Evolutionary conservation across 768 basidiomycete species (phyloP), one percentile per base, ranked within the genome.

Genomic region (Lactifluus subvellereus): DNA sequence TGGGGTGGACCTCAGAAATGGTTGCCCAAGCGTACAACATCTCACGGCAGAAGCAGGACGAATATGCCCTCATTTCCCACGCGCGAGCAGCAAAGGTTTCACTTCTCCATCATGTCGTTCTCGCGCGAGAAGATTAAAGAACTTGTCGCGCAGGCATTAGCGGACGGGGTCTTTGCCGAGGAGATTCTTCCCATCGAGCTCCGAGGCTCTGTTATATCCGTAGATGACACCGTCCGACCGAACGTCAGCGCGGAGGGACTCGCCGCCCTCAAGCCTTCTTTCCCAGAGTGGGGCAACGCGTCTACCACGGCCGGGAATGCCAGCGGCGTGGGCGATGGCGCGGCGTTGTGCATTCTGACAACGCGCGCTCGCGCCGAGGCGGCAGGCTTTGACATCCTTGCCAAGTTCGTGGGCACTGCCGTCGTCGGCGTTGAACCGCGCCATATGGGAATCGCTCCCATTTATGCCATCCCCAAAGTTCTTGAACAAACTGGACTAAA

Each of bases 1-100:
- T 94, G 94, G 94, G 94, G 54, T 99, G 92, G 92, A 94, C 92
- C 1, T 90, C 90, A 5, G 92, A 94, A 73, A 86, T 90, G 85
- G 90, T 94, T 22, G 90, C 92, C n/a, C 74, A 86, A 69, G 77
- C 82, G 8, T 94, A 85, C 76, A 80, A 84, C n/a, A 74, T 94
- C 61, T 79, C 91, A 4, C 86, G 95, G 40, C 76, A 85, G 70
- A 86, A 81, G 68, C 95, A 98, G 74, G 96, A 98, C 72, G 81
- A 91, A 59, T 95, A 91, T 71, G 95, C 95, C 0, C 80, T 91
- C 57, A 84, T 90, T 57, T 95, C 92, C 8, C 94, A 95, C 73
- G 85, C 81, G 42, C 85, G 93, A 70, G 93, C 94, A 22, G 80
- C 76, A 51, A 78, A 83, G 75, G 88, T 86, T 67, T 35, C 69